Conservation (phyloP, 306 rosid species). For the Cajanus cajan region DNA sequence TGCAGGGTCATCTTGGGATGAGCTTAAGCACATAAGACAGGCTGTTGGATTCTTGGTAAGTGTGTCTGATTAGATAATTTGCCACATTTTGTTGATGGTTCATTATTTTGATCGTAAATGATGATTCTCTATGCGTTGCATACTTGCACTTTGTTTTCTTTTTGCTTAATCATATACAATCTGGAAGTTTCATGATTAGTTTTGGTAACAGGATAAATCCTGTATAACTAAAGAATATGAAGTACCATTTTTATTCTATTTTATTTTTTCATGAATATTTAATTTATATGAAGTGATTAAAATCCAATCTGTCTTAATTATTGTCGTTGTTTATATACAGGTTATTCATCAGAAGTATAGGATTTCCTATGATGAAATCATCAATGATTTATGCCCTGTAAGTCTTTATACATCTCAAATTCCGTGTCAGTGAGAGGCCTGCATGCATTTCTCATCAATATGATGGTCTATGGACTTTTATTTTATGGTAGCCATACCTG, state of each 20-base stretch:
- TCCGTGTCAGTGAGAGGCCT: not conserved
- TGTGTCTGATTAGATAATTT: not conserved
- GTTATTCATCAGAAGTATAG: conserved; percentile 95
- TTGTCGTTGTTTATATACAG: conserved; percentile 43
- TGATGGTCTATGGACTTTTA: not conserved
- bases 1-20: conserved; percentile 91
- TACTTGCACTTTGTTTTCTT: not conserved
- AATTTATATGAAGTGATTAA: conserved; percentile 3
- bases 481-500: not conserved
- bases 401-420: conserved; percentile 42
- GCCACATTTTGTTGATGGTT: not conserved
- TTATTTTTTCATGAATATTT: not conserved
- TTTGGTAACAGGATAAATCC: not conserved
- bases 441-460: not conserved
- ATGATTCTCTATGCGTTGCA: not conserved
- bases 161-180: not conserved
- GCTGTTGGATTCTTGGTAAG: conserved; percentile 91
- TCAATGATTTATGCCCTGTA: conserved; percentile 93
- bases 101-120: not conserved
- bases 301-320: conserved; percentile 1
- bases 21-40: conserved; percentile 86
- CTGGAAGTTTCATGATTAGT: not conserved
- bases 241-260: not conserved
- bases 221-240: not conserved
- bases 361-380: conserved; percentile 89